These are phyloP conservation scores for Rubus parviflorus DNA, from an alignment of 306 rosid genomes.

Conservation along the genomic window DNA sequence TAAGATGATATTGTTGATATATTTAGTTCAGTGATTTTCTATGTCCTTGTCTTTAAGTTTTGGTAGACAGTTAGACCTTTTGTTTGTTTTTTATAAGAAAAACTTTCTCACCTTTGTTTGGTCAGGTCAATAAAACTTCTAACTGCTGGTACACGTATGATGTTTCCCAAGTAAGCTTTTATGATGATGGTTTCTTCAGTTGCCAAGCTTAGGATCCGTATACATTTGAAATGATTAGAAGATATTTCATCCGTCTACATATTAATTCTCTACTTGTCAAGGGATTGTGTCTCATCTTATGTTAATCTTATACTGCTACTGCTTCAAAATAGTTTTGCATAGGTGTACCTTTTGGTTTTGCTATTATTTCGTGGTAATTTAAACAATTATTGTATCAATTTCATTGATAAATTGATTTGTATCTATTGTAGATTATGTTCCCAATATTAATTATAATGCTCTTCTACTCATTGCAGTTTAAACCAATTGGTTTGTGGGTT, in stretches of 20 bases:
- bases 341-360: too few species aligned
- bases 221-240: slow-evolving; percentile 59
- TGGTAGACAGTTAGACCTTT: slow-evolving; percentile 5
- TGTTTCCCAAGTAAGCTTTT: slow-evolving; percentile 66
- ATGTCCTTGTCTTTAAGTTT: background rate
- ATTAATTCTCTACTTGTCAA: too few species aligned
- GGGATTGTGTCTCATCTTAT: too few species aligned
- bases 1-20: slow-evolving; percentile 9
- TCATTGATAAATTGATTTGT: too few species aligned
- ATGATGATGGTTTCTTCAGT: slow-evolving; percentile 62
- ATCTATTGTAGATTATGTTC: too few species aligned
- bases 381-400: too few species aligned
- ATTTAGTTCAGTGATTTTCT: background rate
- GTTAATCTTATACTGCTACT: too few species aligned
- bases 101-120: slow-evolving; percentile 31
- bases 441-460: too few species aligned
- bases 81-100: slow-evolving; percentile 6
- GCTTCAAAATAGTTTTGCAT: too few species aligned
- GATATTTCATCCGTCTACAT: slow-evolving; percentile 50
- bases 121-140: slow-evolving; percentile 79
- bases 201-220: slow-evolving; percentile 76
- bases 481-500: too few species aligned
- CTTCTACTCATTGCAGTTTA: too few species aligned
- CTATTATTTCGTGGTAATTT: too few species aligned
- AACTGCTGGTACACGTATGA: slow-evolving; percentile 88